These are phyloP conservation scores for Xylariales sp. DNA, from an alignment of 2,329 filamentous ascomycete species.

Conservation along the genomic window DNA sequence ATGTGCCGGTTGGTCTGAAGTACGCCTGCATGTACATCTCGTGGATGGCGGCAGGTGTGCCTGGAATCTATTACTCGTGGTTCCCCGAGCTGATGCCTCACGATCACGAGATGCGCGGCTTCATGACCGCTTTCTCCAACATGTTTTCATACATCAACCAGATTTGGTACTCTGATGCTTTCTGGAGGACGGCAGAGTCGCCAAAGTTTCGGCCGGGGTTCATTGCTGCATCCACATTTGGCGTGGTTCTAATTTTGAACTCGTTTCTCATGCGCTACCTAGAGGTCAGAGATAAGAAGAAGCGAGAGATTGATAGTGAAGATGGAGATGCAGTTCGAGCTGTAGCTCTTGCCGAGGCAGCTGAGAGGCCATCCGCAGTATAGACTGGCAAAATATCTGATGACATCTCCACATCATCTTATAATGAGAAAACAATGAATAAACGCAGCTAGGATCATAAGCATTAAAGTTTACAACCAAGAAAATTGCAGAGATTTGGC, in stretches of 20 bases:
- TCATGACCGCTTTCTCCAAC: conserved; percentile 13
- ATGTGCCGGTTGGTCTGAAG: conserved; percentile 2
- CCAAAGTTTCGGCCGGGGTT: conserved; percentile 9
- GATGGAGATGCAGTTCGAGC: too few relatives aligned
- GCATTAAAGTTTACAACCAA: too few relatives aligned
- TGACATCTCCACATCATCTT: too few relatives aligned
- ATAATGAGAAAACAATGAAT: too few relatives aligned
- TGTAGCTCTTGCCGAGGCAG: too few relatives aligned
- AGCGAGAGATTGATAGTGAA: background rate
- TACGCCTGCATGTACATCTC: conserved; percentile 11
- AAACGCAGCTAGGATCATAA: too few relatives aligned
- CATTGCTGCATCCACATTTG: conserved; percentile 6
- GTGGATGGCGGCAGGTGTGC: conserved; percentile 10
- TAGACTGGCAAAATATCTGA: too few relatives aligned
- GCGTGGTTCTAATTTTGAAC: background rate
- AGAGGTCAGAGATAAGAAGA: background rate
- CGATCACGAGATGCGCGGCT: conserved; percentile 19
- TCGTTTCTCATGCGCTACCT: conserved; percentile 1
- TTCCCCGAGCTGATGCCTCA: conserved; percentile 18
- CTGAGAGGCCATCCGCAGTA: too few relatives aligned
- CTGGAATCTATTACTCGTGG: conserved; percentile 15
- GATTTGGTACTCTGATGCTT: conserved; percentile 11
- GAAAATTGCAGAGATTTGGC: too few relatives aligned
- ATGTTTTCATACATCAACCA: conserved; percentile 12
- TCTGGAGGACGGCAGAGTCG: conserved; percentile 11